These are phyloP conservation scores for Botrytis deweyae DNA, from an alignment of 2,329 filamentous ascomycete genomes.

Conservation along the genomic window DNA sequence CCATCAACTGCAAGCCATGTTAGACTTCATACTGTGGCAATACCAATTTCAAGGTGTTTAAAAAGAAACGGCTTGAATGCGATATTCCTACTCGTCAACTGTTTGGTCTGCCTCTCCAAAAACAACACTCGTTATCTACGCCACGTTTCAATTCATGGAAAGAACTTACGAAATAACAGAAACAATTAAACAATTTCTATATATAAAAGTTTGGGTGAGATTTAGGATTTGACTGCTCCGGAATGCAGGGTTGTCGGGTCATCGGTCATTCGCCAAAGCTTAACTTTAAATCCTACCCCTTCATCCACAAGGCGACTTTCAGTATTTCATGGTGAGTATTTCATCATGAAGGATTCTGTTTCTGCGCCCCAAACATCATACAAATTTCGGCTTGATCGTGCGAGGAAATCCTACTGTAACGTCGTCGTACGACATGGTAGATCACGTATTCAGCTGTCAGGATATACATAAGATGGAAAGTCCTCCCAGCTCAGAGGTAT, in stretches of 20 bases:
- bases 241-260: neutral
- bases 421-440: neutral
- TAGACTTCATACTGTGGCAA: neutral
- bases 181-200: constrained; percentile 15
- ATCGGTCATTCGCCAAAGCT: neutral
- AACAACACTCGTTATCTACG: neutral
- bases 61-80: neutral
- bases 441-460: neutral
- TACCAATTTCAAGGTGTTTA: neutral
- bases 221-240: neutral
- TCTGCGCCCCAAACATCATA: constrained; percentile 20
- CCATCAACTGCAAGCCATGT: neutral
- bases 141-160: neutral
- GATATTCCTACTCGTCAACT: neutral
- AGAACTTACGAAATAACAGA: neutral
- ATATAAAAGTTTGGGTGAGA: constrained; percentile 8
- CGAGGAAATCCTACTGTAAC: constrained; percentile 13
- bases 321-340: neutral
- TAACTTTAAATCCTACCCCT: constrained; percentile 12
- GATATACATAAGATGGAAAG: constrained; percentile 17
- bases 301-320: neutral
- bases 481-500: neutral
- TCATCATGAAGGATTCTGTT: constrained; percentile 5
- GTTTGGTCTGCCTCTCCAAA: neutral
- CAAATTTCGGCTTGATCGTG: constrained; percentile 4